A percentile compares a stretch with the other conserved stretches of the same genome.
These are phyloP conservation scores for Lophiotrema nucula DNA, from an alignment of 495 filamentous ascomycete species.

Conservation along the genomic window DNA sequence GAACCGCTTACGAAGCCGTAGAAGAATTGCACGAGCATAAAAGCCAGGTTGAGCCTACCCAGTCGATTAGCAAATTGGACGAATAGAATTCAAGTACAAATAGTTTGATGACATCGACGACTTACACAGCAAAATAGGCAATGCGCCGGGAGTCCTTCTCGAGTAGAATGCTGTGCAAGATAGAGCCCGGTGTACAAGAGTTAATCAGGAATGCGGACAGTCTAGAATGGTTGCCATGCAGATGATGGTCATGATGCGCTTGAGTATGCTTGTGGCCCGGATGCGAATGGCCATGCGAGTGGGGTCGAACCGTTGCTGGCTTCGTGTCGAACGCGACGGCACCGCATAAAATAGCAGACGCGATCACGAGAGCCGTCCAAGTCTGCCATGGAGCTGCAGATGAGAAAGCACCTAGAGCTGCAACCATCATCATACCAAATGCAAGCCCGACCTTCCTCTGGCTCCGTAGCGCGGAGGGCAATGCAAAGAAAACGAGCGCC, in stretches of 20 bases:
- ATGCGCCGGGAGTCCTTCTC: conserved; percentile 95
- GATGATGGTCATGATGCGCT: conserved; percentile 45
- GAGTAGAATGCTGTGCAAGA: conserved; percentile 79
- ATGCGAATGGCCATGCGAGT: conserved; percentile 28
- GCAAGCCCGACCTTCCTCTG: conserved; percentile 26
- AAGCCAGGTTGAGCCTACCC: conserved; percentile 80
- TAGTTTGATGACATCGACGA: background rate
- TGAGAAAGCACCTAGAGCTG: conserved; percentile 5
- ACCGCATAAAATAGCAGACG: conserved; percentile 27
- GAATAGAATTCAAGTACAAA: background rate
- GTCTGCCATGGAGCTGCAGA: conserved; percentile 1
- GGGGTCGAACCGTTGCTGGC: conserved; percentile 4
- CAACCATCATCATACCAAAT: conserved; percentile 21
- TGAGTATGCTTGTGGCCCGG: conserved; percentile 38
- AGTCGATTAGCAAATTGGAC: conserved; percentile 6
- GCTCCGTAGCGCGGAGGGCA: conserved; percentile 32
- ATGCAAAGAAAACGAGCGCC: conserved; percentile 33
- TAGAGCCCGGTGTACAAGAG: conserved; percentile 64
- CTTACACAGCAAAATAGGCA: conserved; percentile 92
- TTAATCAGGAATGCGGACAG: conserved; percentile 66
- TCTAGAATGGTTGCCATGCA: conserved; percentile 51
- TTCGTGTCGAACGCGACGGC: conserved; percentile 34
- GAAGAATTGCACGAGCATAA: conserved; percentile 92
- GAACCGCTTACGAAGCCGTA: conserved; percentile 94
- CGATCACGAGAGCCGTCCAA: conserved; percentile 3